phyloP scores from a whole-genome alignment of 2,329 filamentous ascomycete species.

The Plenodomus biglobosus region DNA sequence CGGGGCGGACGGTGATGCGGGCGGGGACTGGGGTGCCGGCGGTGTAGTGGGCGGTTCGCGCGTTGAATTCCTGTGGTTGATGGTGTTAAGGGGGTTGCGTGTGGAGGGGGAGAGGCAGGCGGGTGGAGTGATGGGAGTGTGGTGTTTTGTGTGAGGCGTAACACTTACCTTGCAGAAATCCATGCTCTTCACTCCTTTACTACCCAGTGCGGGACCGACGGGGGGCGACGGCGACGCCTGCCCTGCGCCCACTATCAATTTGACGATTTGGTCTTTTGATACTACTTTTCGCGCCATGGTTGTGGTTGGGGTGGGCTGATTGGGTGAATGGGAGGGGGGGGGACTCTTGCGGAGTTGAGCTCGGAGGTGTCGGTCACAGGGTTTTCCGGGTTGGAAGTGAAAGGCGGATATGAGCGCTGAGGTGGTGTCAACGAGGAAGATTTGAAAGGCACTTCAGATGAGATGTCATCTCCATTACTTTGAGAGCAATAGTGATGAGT shows the following conservation, averaged over 20 bases:
- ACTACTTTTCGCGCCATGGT: conserved; percentile 43
- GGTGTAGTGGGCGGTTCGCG: conserved; percentile 80
- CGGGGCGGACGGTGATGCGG: conserved; percentile 86
- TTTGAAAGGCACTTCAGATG: background rate
- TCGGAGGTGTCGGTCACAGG: conserved; percentile 22
- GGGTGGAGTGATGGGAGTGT: background rate
- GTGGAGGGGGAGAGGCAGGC: background rate
- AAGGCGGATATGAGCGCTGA: background rate
- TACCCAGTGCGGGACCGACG: conserved; percentile 92
- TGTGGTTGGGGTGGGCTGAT: conserved; percentile 4
- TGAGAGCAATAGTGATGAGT: background rate
- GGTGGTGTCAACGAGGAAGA: background rate
- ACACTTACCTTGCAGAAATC: conserved; percentile 76
- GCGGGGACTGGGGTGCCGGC: conserved; percentile 85
- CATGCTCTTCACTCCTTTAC: conserved; percentile 98
- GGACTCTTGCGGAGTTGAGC: conserved; percentile 22
- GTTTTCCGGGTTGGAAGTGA: conserved; percentile 7
- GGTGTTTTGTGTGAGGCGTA: background rate
- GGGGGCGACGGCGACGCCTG: conserved; percentile 94
- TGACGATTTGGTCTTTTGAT: conserved; percentile 66
- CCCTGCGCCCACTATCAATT: conserved; percentile 94
- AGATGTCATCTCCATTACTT: background rate
- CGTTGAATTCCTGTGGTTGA: conserved; percentile 82
- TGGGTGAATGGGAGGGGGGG: conserved; percentile 9
- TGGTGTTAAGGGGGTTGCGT: background rate